These are phyloP conservation scores for California macrophylla DNA, from an alignment of 441 rosid species.

Conservation along the genomic window DNA sequence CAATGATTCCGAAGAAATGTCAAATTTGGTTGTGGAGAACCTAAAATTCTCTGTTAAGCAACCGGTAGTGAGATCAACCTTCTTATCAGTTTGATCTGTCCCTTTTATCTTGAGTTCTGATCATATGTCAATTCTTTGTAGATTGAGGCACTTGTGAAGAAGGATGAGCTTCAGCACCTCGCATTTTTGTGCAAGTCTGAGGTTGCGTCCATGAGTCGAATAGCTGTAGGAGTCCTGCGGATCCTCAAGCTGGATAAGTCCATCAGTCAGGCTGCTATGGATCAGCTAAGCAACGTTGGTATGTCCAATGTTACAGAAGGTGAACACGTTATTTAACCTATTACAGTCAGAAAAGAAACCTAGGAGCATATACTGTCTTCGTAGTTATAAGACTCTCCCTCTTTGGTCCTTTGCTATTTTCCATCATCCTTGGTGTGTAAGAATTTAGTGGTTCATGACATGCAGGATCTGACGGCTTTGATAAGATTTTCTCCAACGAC, in stretches of 20 bases:
- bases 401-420: background rate
- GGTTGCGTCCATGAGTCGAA: constrained; percentile 80
- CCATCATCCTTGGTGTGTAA: background rate
- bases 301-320: constrained; percentile 17
- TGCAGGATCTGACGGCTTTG: constrained; percentile 76
- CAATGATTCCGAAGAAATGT: constrained; percentile 42
- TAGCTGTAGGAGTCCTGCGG: constrained; percentile 72
- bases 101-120: constrained; percentile 2
- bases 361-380: background rate
- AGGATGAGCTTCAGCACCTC: constrained; percentile 79
- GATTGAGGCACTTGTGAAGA: constrained; percentile 85
- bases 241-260: constrained; percentile 75
- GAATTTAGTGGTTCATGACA: constrained; percentile 10
- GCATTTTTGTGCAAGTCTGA: constrained; percentile 73
- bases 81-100: constrained; percentile 7
- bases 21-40: constrained; percentile 64
- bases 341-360: background rate
- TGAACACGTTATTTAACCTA: background rate
- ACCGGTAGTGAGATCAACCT: constrained; percentile 46
- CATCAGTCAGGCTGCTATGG: constrained; percentile 61
- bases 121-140: constrained; percentile 23
- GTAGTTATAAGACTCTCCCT: background rate
- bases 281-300: constrained; percentile 95
- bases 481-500: constrained; percentile 53
- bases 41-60: constrained; percentile 77